Evolutionary conservation across 345 rosid species (phyloP).

Genomic region (Rhizophora apiculata): DNA sequence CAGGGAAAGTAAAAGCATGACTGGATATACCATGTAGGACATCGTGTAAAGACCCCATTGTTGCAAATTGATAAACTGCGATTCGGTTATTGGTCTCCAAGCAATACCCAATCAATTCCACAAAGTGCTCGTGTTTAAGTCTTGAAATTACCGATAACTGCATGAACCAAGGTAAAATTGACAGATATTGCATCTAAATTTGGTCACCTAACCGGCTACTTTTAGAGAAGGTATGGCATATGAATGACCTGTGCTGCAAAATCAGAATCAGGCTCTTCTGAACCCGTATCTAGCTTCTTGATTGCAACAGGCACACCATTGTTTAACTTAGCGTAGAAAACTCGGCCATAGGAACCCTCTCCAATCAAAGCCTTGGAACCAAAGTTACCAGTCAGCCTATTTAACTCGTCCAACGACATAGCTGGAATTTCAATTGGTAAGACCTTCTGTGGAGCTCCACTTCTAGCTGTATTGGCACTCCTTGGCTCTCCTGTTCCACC

Average conservation of each 20-base stretch:
- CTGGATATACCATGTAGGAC: slow-evolving; percentile 65
- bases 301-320: slow-evolving; percentile 60
- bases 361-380: slow-evolving; percentile 83
- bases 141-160: slow-evolving; percentile 87
- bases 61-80: slow-evolving; percentile 71
- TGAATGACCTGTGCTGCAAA: slow-evolving; percentile 72
- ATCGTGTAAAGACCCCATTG: slow-evolving; percentile 87
- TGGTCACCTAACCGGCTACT: neutral
- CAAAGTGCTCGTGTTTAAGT: slow-evolving; percentile 79
- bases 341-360: slow-evolving; percentile 98
- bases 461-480: slow-evolving; percentile 43
- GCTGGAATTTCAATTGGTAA: slow-evolving; percentile 77
- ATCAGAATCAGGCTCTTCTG: slow-evolving; percentile 78
- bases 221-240: neutral
- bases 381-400: slow-evolving; percentile 57
- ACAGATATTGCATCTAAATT: neutral
- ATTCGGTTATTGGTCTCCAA: slow-evolving; percentile 69
- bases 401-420: slow-evolving; percentile 62
- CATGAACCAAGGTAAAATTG: neutral
- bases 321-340: slow-evolving; percentile 58
- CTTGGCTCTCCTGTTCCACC: slow-evolving; percentile 72
- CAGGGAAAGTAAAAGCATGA: neutral
- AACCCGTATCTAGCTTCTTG: slow-evolving; percentile 78
- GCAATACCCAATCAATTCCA: slow-evolving; percentile 83
- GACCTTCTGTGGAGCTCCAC: slow-evolving; percentile 70